These are phyloP conservation scores for Globisporangium carolinianum DNA, from an alignment of 352 stramenopile genomes.

Conservation along the genomic window DNA sequence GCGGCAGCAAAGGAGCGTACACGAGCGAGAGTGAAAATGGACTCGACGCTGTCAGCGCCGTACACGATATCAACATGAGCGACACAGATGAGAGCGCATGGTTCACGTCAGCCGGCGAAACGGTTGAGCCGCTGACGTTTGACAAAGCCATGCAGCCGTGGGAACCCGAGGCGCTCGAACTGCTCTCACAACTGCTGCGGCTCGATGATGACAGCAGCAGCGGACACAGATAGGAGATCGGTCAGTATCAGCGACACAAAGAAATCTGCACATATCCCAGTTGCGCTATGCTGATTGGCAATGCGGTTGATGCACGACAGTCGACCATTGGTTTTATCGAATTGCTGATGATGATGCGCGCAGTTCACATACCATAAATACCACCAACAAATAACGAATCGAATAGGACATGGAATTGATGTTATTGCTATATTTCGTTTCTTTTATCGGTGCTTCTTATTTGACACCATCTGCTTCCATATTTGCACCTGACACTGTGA, in stretches of 20 bases:
- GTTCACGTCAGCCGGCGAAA: not conserved
- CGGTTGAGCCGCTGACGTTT: conserved; percentile 1
- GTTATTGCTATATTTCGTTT: too few relatives aligned
- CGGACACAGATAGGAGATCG: not conserved
- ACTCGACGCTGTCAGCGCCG: not conserved
- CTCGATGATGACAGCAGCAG: not conserved
- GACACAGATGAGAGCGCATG: not conserved
- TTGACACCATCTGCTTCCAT: too few relatives aligned
- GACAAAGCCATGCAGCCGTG: conserved; percentile 7
- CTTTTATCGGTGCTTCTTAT: too few relatives aligned
- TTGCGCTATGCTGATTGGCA: too few relatives aligned
- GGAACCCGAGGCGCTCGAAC: conserved; percentile 1
- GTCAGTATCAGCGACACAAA: not conserved
- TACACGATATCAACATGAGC: too few relatives aligned
- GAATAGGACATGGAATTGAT: too few relatives aligned
- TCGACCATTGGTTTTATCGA: too few relatives aligned
- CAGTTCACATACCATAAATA: too few relatives aligned
- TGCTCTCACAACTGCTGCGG: conserved; percentile 1
- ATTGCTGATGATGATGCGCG: too few relatives aligned
- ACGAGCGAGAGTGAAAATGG: not conserved
- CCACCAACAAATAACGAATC: too few relatives aligned
- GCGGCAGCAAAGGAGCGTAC: not conserved
- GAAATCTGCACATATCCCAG: not conserved
- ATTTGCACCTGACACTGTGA: too few relatives aligned
- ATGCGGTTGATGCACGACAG: too few relatives aligned